Conservation (phyloP, 140 eudicot genomes). For the Anethum foeniculum region DNA sequence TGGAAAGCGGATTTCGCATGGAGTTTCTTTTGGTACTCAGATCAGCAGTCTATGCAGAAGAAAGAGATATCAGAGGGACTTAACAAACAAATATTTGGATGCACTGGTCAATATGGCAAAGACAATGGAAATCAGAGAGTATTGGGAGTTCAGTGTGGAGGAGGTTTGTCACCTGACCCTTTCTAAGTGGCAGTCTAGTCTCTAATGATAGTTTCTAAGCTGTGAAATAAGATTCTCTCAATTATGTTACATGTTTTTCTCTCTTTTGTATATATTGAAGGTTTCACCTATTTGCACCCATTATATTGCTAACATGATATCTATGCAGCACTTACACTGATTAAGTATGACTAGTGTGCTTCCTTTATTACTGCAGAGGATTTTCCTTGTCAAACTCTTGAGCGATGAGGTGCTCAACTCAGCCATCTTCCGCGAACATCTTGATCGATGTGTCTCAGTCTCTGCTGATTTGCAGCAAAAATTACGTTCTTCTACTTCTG, state of each 20-base stretch:
- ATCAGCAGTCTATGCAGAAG: constrained; percentile 29
- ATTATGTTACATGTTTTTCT: not conserved
- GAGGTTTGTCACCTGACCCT: constrained; percentile 47
- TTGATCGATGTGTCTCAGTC: constrained; percentile 40
- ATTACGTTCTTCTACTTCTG: constrained; percentile 32
- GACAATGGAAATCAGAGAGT: constrained; percentile 70
- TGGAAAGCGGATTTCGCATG: constrained; percentile 24
- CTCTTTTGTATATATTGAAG: not conserved
- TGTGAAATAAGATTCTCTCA: not conserved
- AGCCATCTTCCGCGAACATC: constrained; percentile 53
- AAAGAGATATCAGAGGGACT: constrained; percentile 46
- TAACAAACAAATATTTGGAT: constrained; percentile 44
- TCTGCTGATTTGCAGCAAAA: constrained; percentile 50
- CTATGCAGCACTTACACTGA: not conserved
- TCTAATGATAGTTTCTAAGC: not conserved
- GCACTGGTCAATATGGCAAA: constrained; percentile 47
- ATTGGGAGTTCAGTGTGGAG: constrained; percentile 71
- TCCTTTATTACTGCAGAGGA: constrained; percentile 52
- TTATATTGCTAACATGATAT: not conserved
- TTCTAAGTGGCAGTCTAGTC: not conserved
- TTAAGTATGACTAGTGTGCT: not conserved
- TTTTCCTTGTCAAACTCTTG: constrained; percentile 63
- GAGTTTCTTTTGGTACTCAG: constrained; percentile 35
- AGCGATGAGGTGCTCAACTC: constrained; percentile 75
- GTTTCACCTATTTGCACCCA: not conserved